Evolutionary conservation across 495 filamentous ascomycete species (phyloP), one percentile per base, ranked within the genome.

Genomic region (Trichoderma parareesei): DNA sequence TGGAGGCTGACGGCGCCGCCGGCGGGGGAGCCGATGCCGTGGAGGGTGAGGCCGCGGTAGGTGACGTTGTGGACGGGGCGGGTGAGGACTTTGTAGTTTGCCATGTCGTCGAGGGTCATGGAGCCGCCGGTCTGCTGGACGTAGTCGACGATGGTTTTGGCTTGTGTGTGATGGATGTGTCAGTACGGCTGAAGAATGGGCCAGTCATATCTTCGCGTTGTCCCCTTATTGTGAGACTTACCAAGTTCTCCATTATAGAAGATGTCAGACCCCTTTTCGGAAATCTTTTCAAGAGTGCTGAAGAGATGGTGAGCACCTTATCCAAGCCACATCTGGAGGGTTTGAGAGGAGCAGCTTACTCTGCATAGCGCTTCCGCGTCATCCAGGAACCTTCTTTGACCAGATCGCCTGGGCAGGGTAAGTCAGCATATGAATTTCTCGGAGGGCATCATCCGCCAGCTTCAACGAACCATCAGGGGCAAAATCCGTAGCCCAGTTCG

Each of bases 51-150:
- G 33, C 82, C 86, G 0, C 88, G 81, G 70, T 94, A 97, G 11
- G 84, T 75, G 65, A 93, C 90, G 67, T 81, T 79, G 0, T 87
- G 75, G 0, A 86, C 76, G 8, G 85, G 76, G 18, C 90, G 79
- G 40, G 87, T 78, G 0, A 81, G 80, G 9, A 89, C 79, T 0
- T 80, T 75, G 71, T 96, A 97, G 62, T 83, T 84, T 41, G 75
- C 76, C 37, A 97, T 75, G 69, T 97, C 93, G 0, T 85, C 79
- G 1, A 95, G 71, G 0, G 89, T 93, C 90, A 97, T 92, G 2
- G 85, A 93, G 8, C 93, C 93, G 64, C 91, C 89, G 1, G 75
- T 70, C 1, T 73, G 71, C 69, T 87, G 84, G 33, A 94, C 64
- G 0, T 86, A 80, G 38, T 79, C 71, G 64, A 97, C 85, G 48